phyloP scores from a whole-genome alignment of 371 early-diverging fungal species.

The Globomyces sp. region DNA sequence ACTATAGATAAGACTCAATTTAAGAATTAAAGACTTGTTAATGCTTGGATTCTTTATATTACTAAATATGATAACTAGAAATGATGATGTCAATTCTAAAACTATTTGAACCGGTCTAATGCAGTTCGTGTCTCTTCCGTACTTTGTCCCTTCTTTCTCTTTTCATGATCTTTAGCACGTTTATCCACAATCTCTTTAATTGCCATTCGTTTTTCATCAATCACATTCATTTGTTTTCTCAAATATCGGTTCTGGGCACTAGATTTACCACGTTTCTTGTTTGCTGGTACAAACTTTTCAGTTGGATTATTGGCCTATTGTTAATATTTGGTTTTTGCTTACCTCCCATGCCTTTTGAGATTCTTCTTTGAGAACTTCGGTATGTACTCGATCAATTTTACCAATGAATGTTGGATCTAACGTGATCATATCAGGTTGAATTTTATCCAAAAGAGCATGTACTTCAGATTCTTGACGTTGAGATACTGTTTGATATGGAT shows the following conservation, averaged over 20 bases:
- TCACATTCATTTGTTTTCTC: conserved; percentile 75
- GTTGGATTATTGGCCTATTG: conserved; percentile 43
- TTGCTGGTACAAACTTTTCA: conserved; percentile 59
- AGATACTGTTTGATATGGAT: conserved; percentile 90
- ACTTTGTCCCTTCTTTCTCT: conserved; percentile 33
- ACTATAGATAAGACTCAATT: too few species aligned
- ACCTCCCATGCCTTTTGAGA: conserved; percentile 41
- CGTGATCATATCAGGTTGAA: conserved; percentile 85
- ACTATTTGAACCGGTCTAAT: conserved; percentile 47
- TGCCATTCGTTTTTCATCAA: conserved; percentile 56
- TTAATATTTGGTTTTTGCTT: background rate
- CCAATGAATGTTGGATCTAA: conserved; percentile 77
- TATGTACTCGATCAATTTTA: conserved; percentile 56
- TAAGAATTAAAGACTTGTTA: too few species aligned
- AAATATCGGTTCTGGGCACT: conserved; percentile 70
- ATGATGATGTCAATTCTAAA: too few species aligned
- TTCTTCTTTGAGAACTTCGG: conserved; percentile 58
- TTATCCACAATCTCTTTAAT: conserved; percentile 47
- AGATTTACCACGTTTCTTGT: conserved; percentile 75
- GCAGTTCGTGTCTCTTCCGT: conserved; percentile 44
- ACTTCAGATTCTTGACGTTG: conserved; percentile 95
- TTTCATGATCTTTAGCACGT: conserved; percentile 48
- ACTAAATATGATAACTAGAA: too few species aligned
- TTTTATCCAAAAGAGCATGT: conserved; percentile 78
- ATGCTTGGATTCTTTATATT: too few species aligned